Percentiles rank a stretch among this genome's conserved stretches.
These are phyloP conservation scores for Neospora caninum DNA, from an alignment of 169 alveolate species.

Conservation along the genomic window DNA sequence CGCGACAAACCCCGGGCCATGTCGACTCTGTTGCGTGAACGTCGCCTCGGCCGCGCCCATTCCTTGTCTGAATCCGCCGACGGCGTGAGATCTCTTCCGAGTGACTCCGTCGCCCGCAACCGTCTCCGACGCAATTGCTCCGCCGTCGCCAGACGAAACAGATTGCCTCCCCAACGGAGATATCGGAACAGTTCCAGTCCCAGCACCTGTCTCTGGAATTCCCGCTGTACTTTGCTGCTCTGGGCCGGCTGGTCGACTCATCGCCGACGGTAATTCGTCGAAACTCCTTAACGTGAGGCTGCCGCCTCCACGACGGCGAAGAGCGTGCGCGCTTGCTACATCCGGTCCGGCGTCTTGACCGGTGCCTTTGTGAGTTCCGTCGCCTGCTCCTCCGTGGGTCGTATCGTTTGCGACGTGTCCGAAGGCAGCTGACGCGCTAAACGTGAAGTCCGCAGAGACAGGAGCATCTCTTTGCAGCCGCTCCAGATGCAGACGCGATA, in stretches of 20 bases:
- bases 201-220: neutral
- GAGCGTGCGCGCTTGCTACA: neutral
- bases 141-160: neutral
- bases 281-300: neutral
- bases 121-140: neutral
- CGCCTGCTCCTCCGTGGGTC: neutral
- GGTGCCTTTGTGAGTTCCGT: neutral
- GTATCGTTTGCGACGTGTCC: neutral
- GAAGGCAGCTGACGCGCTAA: neutral
- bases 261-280: neutral
- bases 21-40: neutral
- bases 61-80: neutral
- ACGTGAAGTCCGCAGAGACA: neutral
- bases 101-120: neutral
- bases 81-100: neutral
- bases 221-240: neutral
- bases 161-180: too few relatives aligned
- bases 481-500: neutral
- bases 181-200: neutral
- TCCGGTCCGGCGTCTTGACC: neutral
- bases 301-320: neutral
- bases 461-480: neutral
- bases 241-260: neutral
- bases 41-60: neutral
- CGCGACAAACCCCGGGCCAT: neutral